A percentile compares a stretch with the other conserved stretches of the same genome.
Evolutionary conservation across 1,139 yeast genomes (phyloP).

Genomic region (Sugiyamaella japonica): DNA sequence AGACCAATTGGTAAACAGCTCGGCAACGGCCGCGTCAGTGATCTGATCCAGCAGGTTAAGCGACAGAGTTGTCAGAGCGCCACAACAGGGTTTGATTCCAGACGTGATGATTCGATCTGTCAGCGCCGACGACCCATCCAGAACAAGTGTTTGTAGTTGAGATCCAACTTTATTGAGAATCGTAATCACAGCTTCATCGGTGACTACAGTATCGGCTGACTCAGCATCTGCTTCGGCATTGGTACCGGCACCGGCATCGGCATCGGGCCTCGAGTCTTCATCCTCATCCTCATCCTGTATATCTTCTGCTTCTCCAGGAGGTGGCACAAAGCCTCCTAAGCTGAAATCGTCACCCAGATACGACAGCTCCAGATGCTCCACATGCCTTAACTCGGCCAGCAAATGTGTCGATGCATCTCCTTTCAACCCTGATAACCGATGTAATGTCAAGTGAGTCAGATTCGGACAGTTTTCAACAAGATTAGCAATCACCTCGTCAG

Average conservation of each 20-base stretch:
- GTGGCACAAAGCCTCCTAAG: neutral
- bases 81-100: slow-evolving; percentile 62
- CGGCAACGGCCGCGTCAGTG: slow-evolving; percentile 62
- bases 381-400: slow-evolving; percentile 57
- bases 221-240: no score
- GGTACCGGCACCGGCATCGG: slow-evolving; percentile 6
- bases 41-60: slow-evolving; percentile 57
- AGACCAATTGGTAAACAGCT: slow-evolving; percentile 55
- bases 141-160: slow-evolving; percentile 54
- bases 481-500: slow-evolving; percentile 61
- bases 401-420: slow-evolving; percentile 60
- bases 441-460: slow-evolving; percentile 53
- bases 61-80: slow-evolving; percentile 54
- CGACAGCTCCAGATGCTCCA: slow-evolving; percentile 65
- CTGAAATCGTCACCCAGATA: slow-evolving; percentile 42
- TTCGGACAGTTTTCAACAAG: slow-evolving; percentile 59
- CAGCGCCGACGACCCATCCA: slow-evolving; percentile 72
- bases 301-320: neutral
- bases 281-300: neutral
- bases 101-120: slow-evolving; percentile 63
- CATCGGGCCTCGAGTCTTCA: slow-evolving; percentile 1
- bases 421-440: slow-evolving; percentile 70
- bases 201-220: slow-evolving; percentile 50
- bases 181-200: slow-evolving; percentile 72
- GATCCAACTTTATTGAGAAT: slow-evolving; percentile 63